Evolutionary conservation across 1,284 basidiomycete species (phyloP), one percentile per base, ranked within the genome.

Genomic region (Clitocybe nebularis): DNA sequence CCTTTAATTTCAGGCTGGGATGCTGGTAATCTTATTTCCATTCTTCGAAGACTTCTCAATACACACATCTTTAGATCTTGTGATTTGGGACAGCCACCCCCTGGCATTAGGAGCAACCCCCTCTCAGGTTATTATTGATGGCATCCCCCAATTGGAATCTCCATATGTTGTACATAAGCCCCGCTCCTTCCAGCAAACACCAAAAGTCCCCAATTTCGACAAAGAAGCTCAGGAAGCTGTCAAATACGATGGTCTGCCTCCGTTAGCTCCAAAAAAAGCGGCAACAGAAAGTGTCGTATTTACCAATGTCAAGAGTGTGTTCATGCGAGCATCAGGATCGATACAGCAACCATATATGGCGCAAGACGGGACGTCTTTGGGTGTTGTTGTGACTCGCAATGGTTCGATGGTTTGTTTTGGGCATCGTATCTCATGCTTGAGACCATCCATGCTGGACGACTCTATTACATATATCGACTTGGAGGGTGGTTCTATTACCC

Each of bases 1-100:
- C 33, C 2, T 22, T 13, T 36, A 28, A 32, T 26, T 22, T 6
- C 20, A 68, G 66, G 67, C 14, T 71, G 66, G 57, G 70, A 72
- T 56, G 69, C 70, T 39, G 69, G 70, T 71, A 50, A 41, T 37
- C 4, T 19, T 11, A 10, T n/a, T 34, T 16, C 8, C 8, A 7
- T 16, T 3, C 4, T 64, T 72, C 16, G 66, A 67, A 1, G 52
- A 1, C 16, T 24, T 10, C 19, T 20, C 3, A 19, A 33, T 20
- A 23, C 25, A 14, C n/a, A n/a, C n/a, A n/a, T n/a, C 9, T 22
- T 25, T 45, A 80, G 87, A 93, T 60, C 52, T 94, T n/a, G 89
- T 93, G 11, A 71, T 94, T 3, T 94, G 92, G 91, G 89, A 93
- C 52, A 84, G 79, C 16, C 90, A 92, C 62, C 91, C 91, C 0